These are phyloP conservation scores for Musa schizocarpa DNA, from an alignment of 176 grass and related monocot genomes.

Conservation along the genomic window DNA sequence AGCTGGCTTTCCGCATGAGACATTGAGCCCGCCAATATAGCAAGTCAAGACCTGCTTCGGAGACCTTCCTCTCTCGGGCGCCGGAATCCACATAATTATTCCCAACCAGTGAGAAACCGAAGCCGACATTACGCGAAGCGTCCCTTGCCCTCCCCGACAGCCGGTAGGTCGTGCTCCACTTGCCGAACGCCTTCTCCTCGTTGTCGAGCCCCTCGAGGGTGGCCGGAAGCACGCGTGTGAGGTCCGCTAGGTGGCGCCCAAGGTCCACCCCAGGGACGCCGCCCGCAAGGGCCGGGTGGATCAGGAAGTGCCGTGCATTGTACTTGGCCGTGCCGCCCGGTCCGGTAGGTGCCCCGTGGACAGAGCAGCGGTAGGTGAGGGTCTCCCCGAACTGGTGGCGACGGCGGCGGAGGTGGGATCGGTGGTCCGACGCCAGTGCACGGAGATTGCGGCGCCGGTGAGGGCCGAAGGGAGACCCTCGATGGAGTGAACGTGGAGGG, in stretches of 20 bases:
- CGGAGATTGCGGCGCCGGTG: constrained; percentile 36
- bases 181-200: constrained; percentile 56
- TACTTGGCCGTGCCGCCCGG: constrained; percentile 53
- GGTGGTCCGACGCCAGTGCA: constrained; percentile 58
- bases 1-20: constrained; percentile 17
- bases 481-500: constrained; percentile 69
- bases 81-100: background rate
- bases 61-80: constrained; percentile 22
- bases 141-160: constrained; percentile 64
- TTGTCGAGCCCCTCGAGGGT: constrained; percentile 55
- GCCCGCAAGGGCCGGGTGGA: constrained; percentile 28
- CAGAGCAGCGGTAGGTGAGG: constrained; percentile 52
- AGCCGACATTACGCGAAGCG: constrained; percentile 66
- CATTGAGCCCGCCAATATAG: constrained; percentile 28
- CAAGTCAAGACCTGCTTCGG: constrained; percentile 14
- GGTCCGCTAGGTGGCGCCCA: constrained; percentile 61
- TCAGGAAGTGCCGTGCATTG: constrained; percentile 53
- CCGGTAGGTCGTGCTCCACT: constrained; percentile 90
- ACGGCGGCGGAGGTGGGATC: constrained; percentile 14
- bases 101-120: constrained; percentile 43
- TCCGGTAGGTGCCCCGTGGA: constrained; percentile 44
- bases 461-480: constrained; percentile 60
- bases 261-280: constrained; percentile 50
- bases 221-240: constrained; percentile 61
- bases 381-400: constrained; percentile 63